Base-by-base conservation (phyloP, 1,284 basidiomycete genomes). In the Papiliotrema fonsecae region DNA sequence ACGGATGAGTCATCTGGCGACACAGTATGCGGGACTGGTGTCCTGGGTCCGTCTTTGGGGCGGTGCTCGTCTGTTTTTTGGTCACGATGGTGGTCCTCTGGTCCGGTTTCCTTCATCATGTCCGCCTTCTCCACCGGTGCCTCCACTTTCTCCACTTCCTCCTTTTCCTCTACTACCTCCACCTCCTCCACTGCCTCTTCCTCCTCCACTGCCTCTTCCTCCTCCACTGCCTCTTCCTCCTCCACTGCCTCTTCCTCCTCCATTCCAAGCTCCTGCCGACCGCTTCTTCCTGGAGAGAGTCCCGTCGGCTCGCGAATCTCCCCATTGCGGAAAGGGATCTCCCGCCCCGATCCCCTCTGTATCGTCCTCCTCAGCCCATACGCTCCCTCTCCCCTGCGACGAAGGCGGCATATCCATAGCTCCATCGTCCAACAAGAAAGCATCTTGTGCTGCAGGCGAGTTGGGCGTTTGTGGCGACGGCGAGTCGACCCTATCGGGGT, bases 241-340 rank as follows among this genome's bases (percentile, higher is more conserved):
- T n/a, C n/a, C n/a, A n/a, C n/a, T n/a, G n/a, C n/a, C n/a, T n/a
- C n/a, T n/a, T n/a, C n/a, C n/a, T n/a, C n/a, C n/a, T n/a, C n/a
- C n/a, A n/a, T n/a, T n/a, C n/a, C n/a, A n/a, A n/a, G n/a, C n/a
- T n/a, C n/a, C 26, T 27, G 47, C 50, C 56, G 49, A 56, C 45
- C 47, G 36, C 24, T 47, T 37, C 47, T 42, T 52, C 26, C 47
- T 32, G 62, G 65, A 52, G 58, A 62, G 53, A 55, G 50, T 42
- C 63, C 54, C 62, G 36, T 63, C 62, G 60, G 52, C 57, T 45
- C 51, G 60, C 63, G 58, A 49, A 51, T 58, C 57, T 60, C 64
- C 61, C 67, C 69, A 43, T 14, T 21, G 4, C 50, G 54, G 67
- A 71, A 70, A 71, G 65, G 65, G 36, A 27, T n/a, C n/a, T n/a